Base-by-base conservation (phyloP, 2,329 filamentous ascomycete genomes). In the Diaporthe australafricana region DNA sequence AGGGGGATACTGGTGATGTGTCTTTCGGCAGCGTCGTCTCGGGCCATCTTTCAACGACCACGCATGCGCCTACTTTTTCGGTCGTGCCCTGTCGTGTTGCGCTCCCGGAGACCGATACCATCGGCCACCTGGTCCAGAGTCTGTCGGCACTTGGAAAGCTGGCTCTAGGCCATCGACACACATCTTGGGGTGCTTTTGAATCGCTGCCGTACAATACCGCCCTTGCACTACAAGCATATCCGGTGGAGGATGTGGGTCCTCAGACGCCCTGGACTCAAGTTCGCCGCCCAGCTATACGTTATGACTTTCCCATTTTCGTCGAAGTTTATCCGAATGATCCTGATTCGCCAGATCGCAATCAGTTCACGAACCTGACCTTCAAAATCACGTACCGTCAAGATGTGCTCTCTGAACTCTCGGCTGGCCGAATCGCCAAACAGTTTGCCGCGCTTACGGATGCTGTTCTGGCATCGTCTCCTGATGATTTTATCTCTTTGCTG, bases 11-110 rank as follows among this genome's bases (percentile, higher is more conserved):
- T 8, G 77, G 77, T 17, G 81, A 82, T 45, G 74, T 82, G 2
- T 75, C 77, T 1, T 79, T 82, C 70, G 80, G 80, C 22, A 82
- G 77, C 65, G 78, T 81, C 5, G 68, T 81, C 3, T 81, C 81
- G 27, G 80, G 78, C 20, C 74, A 78, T 42, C 73, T 71, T 0
- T 55, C 78, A 32, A 76, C 76, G 7, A 40, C 69, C 5, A 74
- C 75, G 20, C 79, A 81, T 62, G 81, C 80, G 1, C 80, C 79
- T 6, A 81, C 78, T 1, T 81, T 82, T 66, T 80, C 80, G 9
- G 79, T 78, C 40, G 75, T 81, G 22, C 81, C 80, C 1, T 75
- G 78, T n/a, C 77, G 80, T 22, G 75, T 82, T 4, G 67, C 77
- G 2, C 55, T 77, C 32, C 75, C 75, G 5, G 56, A 72, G 42